phyloP scores from a whole-genome alignment of 2,329 filamentous ascomycete genomes.

The Sclerotinia glacialis region DNA sequence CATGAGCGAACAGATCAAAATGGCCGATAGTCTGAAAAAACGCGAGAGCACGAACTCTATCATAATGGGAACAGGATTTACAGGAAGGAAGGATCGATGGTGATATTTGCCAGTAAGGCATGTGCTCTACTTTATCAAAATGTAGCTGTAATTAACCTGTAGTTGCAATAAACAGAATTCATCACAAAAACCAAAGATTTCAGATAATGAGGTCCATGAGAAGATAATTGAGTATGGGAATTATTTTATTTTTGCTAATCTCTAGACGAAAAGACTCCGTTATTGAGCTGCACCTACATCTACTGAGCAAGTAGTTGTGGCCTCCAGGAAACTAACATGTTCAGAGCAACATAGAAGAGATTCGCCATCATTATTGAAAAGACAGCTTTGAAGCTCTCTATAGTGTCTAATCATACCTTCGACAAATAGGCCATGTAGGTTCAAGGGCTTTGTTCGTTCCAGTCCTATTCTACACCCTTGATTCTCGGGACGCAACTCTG shows the following conservation, averaged over 20 bases:
- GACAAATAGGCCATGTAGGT: neutral
- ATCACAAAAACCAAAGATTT: neutral
- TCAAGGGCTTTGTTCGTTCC: neutral
- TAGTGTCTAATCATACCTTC: neutral
- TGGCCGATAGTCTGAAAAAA: no score
- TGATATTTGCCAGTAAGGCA: neutral
- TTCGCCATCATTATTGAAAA: neutral
- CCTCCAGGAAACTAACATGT: neutral
- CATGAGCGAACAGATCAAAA: neutral
- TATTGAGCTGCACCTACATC: neutral
- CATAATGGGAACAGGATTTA: no score
- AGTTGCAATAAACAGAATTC: neutral
- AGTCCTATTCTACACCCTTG: fast-evolving
- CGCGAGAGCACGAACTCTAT: neutral
- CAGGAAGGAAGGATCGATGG: neutral
- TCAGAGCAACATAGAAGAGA: neutral
- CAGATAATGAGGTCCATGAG: neutral
- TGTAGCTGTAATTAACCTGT: neutral
- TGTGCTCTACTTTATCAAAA: neutral
- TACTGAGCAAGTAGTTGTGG: neutral
- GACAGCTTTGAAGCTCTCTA: neutral
- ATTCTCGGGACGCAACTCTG: neutral
- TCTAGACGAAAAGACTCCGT: neutral
- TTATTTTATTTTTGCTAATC: neutral
- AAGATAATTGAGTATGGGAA: neutral